Evolutionary conservation across 768 basidiomycete species (phyloP), one percentile per base, ranked within the genome.

Genomic region (Mycena belliarum): DNA sequence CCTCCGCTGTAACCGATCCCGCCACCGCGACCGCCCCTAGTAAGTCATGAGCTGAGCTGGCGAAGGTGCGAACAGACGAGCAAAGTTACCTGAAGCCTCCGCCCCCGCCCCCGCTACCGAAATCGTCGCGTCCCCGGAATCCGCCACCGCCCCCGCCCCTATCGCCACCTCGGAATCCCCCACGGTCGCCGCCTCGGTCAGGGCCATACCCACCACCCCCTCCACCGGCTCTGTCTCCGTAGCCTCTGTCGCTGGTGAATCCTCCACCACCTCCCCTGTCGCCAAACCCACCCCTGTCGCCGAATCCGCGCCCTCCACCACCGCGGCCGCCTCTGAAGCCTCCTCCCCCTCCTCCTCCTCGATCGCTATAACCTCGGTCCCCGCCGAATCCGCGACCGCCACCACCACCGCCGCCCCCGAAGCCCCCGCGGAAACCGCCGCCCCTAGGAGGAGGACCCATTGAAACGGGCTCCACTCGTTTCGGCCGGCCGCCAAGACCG

Each of bases 401-500:
- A 41, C 77, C 70, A 15, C 79, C 75, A 41, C 77, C 70, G 15
- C 79, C 73, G 24, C 75, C 75, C 10, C 77, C 73, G 47, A 77
- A 74, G 0, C 77, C 75, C 16, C 78, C 75, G n/a, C 79, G 74
- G 51, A 57, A 55, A 15, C 66, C 62, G 20, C 57, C 60, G 28
- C 75, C 68, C 25, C 72, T n/a, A n/a, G n/a, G 53, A 4, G 79
- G 68, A 33, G 75, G 68, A 33, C 75, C 69, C 14, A 70, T 64
- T 26, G 43, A 20, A 1, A 51, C 18, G 6, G 50, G 29, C 54
- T 82, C 83, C 1, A 83, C 84, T 5, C 86, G 86, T 71, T 98
- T 98, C 20, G 95, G 94, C 57, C 96, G 83, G 25, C 97, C 97
- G n/a, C 97, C 97, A n/a, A 98, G 82, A 6, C 97, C 97, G n/a